These are phyloP conservation scores for Glomus cerebriforme DNA, from an alignment of 192 early-diverging fungal species.

Conservation along the genomic window DNA sequence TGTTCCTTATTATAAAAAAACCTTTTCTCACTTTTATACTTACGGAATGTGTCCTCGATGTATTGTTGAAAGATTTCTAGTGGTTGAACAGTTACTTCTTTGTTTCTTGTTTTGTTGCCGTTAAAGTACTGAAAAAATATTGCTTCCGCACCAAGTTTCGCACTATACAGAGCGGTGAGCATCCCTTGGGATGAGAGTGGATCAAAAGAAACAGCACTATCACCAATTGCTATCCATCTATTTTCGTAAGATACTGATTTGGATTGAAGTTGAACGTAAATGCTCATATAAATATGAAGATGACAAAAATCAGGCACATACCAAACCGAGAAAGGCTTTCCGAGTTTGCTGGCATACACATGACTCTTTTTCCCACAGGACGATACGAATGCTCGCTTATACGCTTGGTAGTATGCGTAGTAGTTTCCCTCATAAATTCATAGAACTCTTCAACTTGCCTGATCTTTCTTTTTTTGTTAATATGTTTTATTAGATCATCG, in stretches of 20 bases:
- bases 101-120: background rate
- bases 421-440: conserved; percentile 16
- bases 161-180: conserved; percentile 2
- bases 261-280: background rate
- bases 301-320: background rate
- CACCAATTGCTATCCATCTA: conserved; percentile 27
- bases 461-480: conserved; percentile 15
- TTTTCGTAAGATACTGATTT: conserved; percentile 14
- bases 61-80: conserved; percentile 6
- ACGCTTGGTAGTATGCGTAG: background rate
- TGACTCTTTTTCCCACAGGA: conserved; percentile 10
- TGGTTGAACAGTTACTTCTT: background rate
- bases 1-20: conserved; percentile 30
- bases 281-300: background rate
- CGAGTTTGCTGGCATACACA: conserved; percentile 25
- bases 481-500: conserved; percentile 10
- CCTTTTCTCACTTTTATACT: conserved; percentile 8
- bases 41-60: background rate
- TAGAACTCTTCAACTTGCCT: conserved; percentile 14
- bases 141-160: conserved; percentile 27
- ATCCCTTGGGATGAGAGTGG: conserved; percentile 32
- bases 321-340: conserved; percentile 18
- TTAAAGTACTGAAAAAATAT: conserved; percentile 30
- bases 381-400: conserved; percentile 2
- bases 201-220: conserved; percentile 27